Conservation (phyloP, 768 basidiomycete species). For the Coprinopsis marcescibilis region DNA sequence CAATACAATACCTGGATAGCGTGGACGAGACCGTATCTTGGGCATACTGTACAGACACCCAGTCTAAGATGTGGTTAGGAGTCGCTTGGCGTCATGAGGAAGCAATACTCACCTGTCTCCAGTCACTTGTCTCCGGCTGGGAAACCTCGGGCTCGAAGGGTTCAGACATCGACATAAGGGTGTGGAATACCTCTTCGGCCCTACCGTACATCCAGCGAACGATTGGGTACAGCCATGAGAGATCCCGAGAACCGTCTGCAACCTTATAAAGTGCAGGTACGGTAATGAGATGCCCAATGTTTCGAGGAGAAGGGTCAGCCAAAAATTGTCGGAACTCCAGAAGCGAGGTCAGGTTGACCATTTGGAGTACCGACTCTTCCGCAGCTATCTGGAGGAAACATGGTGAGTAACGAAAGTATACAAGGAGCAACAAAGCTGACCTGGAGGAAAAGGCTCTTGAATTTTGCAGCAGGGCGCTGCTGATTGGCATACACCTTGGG, state of each 20-base stretch:
- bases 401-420: background rate
- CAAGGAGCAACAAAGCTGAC: background rate
- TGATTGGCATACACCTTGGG: background rate
- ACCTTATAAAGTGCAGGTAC: conserved; percentile 1
- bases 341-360: conserved; percentile 14
- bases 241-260: background rate
- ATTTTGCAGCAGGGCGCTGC: background rate
- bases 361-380: conserved; percentile 20
- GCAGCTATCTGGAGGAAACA: conserved; percentile 12
- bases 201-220: background rate
- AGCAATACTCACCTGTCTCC: conserved; percentile 10
- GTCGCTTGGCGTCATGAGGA: background rate
- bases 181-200: conserved; percentile 1
- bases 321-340: conserved; percentile 9
- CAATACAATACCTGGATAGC: background rate
- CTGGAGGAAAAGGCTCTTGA: conserved; percentile 1
- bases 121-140: background rate
- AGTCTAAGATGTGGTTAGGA: background rate
- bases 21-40: conserved; percentile 1
- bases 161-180: background rate
- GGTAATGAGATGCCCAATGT: background rate
- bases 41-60: conserved; percentile 6
- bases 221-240: background rate
- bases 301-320: background rate
- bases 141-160: background rate